phyloP scores from a whole-genome alignment of 2,329 filamentous ascomycete species.

The Daldinia sp. region DNA sequence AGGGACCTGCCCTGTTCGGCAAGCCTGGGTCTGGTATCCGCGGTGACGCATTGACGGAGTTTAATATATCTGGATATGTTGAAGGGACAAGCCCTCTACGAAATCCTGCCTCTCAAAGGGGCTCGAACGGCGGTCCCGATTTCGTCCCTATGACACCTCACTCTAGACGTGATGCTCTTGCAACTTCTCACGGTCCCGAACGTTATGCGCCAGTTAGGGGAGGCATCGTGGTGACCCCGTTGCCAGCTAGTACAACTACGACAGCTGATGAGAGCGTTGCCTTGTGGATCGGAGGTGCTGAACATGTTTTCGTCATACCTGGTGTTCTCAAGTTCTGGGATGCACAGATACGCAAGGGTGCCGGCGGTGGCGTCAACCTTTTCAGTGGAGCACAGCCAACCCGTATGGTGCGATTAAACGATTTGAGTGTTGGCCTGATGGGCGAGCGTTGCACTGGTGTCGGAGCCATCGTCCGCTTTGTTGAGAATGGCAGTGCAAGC shows the following conservation, averaged over 20 bases:
- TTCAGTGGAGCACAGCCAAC: slow-evolving; percentile 68
- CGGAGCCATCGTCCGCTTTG: slow-evolving; percentile 58
- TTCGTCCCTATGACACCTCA: slow-evolving; percentile 75
- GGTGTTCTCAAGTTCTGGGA: slow-evolving; percentile 70
- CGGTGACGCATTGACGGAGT: slow-evolving; percentile 69
- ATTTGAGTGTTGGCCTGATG: slow-evolving; percentile 65
- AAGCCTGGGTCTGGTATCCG: slow-evolving; percentile 65
- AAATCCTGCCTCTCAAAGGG: slow-evolving; percentile 56
- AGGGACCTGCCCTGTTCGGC: slow-evolving; percentile 60
- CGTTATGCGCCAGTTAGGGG: slow-evolving; percentile 65
- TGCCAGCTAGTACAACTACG: slow-evolving; percentile 59
- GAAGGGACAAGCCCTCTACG: slow-evolving; percentile 70
- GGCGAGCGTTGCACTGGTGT: slow-evolving; percentile 69
- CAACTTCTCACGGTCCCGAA: slow-evolving; percentile 61
- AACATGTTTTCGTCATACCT: slow-evolving; percentile 69
- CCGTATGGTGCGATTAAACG: slow-evolving; percentile 67
- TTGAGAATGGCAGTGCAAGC: slow-evolving; percentile 45
- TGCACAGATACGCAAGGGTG: slow-evolving; percentile 65
- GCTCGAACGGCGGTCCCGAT: slow-evolving; percentile 56
- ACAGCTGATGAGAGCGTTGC: slow-evolving; percentile 66
- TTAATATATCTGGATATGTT: slow-evolving; percentile 69
- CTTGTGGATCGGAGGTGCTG: slow-evolving; percentile 68
- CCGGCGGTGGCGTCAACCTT: slow-evolving; percentile 64
- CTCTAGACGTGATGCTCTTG: slow-evolving; percentile 66
- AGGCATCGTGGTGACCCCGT: slow-evolving; percentile 63